A percentile compares a stretch with the other conserved stretches of the same genome.
phyloP scores from a whole-genome alignment of 2,329 filamentous ascomycete species.

The Aspergillus candidus region DNA sequence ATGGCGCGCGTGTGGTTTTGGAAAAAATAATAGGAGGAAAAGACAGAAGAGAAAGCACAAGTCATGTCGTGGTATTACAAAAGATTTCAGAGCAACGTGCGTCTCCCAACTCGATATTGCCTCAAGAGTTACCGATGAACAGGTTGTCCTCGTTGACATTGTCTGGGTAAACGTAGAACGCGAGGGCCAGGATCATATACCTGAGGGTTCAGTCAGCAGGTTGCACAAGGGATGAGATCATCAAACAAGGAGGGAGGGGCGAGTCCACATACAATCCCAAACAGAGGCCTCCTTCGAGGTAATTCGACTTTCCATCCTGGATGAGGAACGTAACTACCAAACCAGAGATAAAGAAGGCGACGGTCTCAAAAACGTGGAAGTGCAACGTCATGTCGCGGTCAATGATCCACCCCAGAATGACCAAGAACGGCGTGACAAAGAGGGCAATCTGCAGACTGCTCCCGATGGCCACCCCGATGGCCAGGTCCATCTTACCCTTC shows the following conservation, averaged over 20 bases:
- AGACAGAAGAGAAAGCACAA: background rate
- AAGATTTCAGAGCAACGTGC: too few relatives aligned
- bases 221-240: background rate
- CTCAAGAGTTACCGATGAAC: slow-evolving; percentile 6
- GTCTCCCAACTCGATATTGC: too few relatives aligned
- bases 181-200: slow-evolving; percentile 43
- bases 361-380: slow-evolving; percentile 75
- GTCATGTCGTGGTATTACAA: background rate
- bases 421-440: slow-evolving; percentile 72
- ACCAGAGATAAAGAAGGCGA: slow-evolving; percentile 69
- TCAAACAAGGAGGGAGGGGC: background rate
- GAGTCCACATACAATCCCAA: slow-evolving; percentile 44
- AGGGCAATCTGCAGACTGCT: slow-evolving; percentile 78
- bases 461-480: slow-evolving; percentile 75
- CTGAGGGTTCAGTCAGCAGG: slow-evolving; percentile 14
- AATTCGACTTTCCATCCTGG: slow-evolving; percentile 77
- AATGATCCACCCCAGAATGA: slow-evolving; percentile 74
- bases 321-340: slow-evolving; percentile 68
- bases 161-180: slow-evolving; percentile 46
- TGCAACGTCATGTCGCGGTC: slow-evolving; percentile 67
- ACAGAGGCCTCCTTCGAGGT: slow-evolving; percentile 73
- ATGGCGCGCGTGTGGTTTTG: background rate
- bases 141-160: slow-evolving; percentile 19
- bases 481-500: slow-evolving; percentile 62
- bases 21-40: background rate